phyloP scores from a whole-genome alignment of 768 basidiomycete species.

The Mycena vulgaris region DNA sequence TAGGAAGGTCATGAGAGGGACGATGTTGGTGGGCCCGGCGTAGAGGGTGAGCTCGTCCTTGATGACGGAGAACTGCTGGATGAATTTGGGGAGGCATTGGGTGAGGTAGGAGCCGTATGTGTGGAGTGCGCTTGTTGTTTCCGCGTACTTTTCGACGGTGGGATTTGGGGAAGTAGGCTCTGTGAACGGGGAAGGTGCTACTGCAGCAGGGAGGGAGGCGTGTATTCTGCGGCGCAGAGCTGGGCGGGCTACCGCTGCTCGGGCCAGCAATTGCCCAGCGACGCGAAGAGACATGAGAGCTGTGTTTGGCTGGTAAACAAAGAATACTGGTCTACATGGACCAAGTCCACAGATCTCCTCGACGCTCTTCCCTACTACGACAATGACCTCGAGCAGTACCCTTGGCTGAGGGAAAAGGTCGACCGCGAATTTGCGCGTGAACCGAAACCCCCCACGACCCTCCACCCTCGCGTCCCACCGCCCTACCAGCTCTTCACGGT shows the following conservation, averaged over 20 bases:
- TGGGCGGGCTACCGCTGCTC: conserved; percentile 18
- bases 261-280: conserved; percentile 29
- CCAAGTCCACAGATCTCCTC: conserved; percentile 61
- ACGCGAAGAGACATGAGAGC: conserved; percentile 30
- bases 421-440: conserved; percentile 84
- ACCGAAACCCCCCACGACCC: conserved; percentile 68
- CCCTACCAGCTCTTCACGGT: conserved; percentile 78
- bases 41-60: conserved; percentile 97
- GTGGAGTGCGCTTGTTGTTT: conserved; percentile 86
- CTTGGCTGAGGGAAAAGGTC: conserved; percentile 80
- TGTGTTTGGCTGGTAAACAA: conserved; percentile 19
- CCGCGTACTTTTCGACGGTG: conserved; percentile 77
- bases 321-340: not conserved
- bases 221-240: conserved; percentile 27
- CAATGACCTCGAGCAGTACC: conserved; percentile 87
- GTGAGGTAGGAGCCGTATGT: conserved; percentile 94
- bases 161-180: conserved; percentile 94
- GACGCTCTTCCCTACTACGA: conserved; percentile 97
- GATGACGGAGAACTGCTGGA: conserved; percentile 97
- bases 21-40: conserved; percentile 83
- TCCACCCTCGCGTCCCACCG: conserved; percentile 84
- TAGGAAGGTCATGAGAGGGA: conserved; percentile 92
- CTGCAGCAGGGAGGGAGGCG: conserved; percentile 48
- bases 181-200: conserved; percentile 84
- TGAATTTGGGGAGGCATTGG: conserved; percentile 95